These are phyloP conservation scores for Naematelia aurantialba DNA, from an alignment of 768 basidiomycete species.

Conservation along the genomic window DNA sequence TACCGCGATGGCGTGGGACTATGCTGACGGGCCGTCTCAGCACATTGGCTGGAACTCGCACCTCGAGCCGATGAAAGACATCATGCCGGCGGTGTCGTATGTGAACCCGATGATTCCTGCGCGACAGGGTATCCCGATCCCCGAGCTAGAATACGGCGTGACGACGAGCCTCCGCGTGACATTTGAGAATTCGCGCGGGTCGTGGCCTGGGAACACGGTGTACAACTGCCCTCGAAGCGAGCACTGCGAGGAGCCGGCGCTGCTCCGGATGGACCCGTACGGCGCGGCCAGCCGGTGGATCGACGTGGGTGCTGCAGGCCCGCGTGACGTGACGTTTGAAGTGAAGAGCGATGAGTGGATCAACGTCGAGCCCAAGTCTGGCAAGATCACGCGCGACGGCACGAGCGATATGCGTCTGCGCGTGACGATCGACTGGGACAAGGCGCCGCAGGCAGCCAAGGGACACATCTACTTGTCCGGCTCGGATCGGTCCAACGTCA, in stretches of 20 bases:
- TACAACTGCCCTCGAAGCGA: conserved; percentile 56
- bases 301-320: conserved; percentile 63
- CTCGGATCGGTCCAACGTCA: conserved; percentile 26
- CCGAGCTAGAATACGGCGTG: conserved; percentile 33
- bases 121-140: conserved; percentile 53
- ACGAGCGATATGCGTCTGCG: conserved; percentile 58
- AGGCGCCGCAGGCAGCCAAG: conserved; percentile 27
- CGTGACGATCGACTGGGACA: conserved; percentile 61
- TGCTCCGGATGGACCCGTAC: conserved; percentile 59
- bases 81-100: conserved; percentile 46
- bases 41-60: conserved; percentile 54
- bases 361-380: conserved; percentile 54
- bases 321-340: conserved; percentile 59
- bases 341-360: conserved; percentile 60
- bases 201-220: conserved; percentile 68
- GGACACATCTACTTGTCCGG: neutral
- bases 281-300: conserved; percentile 59
- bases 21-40: no score
- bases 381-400: conserved; percentile 53
- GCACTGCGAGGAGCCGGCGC: conserved; percentile 48
- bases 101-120: conserved; percentile 56
- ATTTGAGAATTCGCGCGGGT: conserved; percentile 60
- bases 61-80: conserved; percentile 64
- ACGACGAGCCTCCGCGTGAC: conserved; percentile 63
- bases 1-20: no score